Percentiles rank a stretch among this genome's conserved stretches.
These are phyloP conservation scores for Didymosphaeria variabile DNA, from an alignment of 2,329 filamentous ascomycete genomes.

Conservation along the genomic window DNA sequence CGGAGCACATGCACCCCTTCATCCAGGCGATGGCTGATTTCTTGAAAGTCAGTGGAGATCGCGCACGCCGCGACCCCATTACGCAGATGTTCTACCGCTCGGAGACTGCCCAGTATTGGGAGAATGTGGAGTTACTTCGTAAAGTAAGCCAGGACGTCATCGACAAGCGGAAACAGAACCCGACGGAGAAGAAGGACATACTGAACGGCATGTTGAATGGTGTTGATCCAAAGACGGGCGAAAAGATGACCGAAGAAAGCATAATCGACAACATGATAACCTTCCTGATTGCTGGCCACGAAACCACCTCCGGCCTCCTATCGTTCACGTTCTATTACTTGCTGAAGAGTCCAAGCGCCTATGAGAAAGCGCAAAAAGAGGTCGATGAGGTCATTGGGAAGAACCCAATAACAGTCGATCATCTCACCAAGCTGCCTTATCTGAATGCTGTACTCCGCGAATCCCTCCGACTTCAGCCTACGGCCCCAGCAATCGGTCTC, in stretches of 20 bases:
- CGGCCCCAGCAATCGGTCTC: conserved; percentile 61
- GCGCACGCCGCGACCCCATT: conserved; percentile 41
- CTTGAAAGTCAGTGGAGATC: conserved; percentile 46
- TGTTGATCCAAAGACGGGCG: conserved; percentile 69
- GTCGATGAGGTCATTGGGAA: conserved; percentile 62
- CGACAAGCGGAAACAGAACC: conserved; percentile 62
- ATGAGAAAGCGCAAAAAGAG: conserved; percentile 63
- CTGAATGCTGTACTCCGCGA: conserved; percentile 64
- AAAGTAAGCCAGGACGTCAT: conserved; percentile 66
- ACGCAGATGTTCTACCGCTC: conserved; percentile 47
- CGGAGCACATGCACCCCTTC: conserved; percentile 48
- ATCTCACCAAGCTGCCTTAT: conserved; percentile 63
- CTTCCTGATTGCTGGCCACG: conserved; percentile 66
- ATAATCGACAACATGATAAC: conserved; percentile 74
- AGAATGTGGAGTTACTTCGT: conserved; percentile 63
- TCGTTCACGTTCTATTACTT: conserved; percentile 62
- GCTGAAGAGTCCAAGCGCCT: conserved; percentile 59
- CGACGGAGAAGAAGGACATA: conserved; percentile 66
- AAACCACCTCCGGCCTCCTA: conserved; percentile 50
- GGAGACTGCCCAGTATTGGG: conserved; percentile 60
- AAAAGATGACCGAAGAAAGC: conserved; percentile 65
- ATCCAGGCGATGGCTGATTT: conserved; percentile 51
- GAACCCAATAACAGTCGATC: conserved; percentile 56
- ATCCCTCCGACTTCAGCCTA: conserved; percentile 63
- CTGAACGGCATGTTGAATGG: conserved; percentile 67